A percentile compares a stretch with the other conserved stretches of the same genome.
phyloP scores from a whole-genome alignment of 2,329 filamentous ascomycete species.

The Neophaeococcomyces aloes region DNA sequence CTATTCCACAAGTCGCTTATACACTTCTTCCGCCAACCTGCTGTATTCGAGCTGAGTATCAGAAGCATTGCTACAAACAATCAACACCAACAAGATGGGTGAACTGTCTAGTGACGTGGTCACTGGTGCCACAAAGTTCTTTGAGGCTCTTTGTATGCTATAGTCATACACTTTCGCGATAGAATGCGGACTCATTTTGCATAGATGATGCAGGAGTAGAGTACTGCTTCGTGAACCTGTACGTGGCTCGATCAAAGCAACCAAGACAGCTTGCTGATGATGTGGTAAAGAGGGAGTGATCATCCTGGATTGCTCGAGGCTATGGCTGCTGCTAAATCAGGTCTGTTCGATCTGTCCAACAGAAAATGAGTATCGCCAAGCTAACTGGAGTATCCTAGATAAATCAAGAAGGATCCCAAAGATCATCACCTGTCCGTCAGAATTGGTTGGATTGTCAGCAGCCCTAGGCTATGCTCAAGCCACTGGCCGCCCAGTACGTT shows the following conservation, averaged over 20 bases:
- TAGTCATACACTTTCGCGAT: neutral
- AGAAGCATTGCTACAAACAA: no score
- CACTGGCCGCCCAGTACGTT: conserved; percentile 49
- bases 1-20: no score
- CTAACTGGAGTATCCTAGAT: conserved; percentile 53
- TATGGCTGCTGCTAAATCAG: conserved; percentile 41
- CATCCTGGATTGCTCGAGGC: conserved; percentile 68
- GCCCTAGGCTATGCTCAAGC: conserved; percentile 67
- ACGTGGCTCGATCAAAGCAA: neutral
- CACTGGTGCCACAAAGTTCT: neutral
- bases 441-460: conserved; percentile 78
- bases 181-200: neutral
- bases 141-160: neutral
- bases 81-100: no score
- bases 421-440: conserved; percentile 59
- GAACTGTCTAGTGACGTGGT: no score
- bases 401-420: conserved; percentile 54
- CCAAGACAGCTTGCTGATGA: neutral
- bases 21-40: no score
- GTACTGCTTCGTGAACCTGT: conserved; percentile 41
- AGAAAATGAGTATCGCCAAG: no score
- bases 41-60: no score
- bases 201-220: neutral
- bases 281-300: conserved; percentile 34
- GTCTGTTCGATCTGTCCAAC: neutral